A percentile compares a stretch with the other conserved stretches of the same genome.
Evolutionary conservation across 2,329 filamentous ascomycete species (phyloP).

Genomic region (Aureobasidium mangrovei): DNA sequence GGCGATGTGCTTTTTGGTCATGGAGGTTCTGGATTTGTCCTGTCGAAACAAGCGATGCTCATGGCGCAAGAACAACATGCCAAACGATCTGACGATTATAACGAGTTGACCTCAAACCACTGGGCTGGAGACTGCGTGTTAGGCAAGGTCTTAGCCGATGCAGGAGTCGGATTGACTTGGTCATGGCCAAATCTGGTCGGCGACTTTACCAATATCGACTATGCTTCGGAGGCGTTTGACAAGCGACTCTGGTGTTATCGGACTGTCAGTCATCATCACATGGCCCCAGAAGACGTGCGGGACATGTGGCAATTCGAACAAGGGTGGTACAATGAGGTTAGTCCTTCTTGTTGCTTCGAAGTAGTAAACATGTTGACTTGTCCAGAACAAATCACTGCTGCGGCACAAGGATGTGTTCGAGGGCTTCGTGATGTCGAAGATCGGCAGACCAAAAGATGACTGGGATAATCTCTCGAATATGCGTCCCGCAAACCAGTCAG

Average conservation of each 20-base stretch:
- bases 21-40: constrained; percentile 34
- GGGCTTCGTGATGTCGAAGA: constrained; percentile 20
- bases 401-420: constrained; percentile 24
- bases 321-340: constrained; percentile 15
- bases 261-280: constrained; percentile 21
- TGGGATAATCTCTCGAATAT: constrained; percentile 22
- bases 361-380: neutral
- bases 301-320: constrained; percentile 25
- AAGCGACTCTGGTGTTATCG: constrained; percentile 23
- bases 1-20: constrained; percentile 33
- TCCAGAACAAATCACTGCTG: neutral
- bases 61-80: constrained; percentile 30
- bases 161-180: constrained; percentile 18
- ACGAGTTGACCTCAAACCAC: constrained; percentile 20
- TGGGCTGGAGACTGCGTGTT: constrained; percentile 26
- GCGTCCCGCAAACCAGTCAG: constrained; percentile 13
- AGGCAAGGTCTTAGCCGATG: constrained; percentile 21
- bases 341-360: no score
- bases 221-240: neutral
- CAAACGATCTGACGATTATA: constrained; percentile 27
- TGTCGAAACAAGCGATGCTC: constrained; percentile 33
- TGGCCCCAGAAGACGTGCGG: constrained; percentile 19
- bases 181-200: constrained; percentile 24
- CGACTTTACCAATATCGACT: constrained; percentile 21
- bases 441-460: constrained; percentile 16